Evolutionary conservation across 192 early-diverging fungal genomes (phyloP).

Genomic region (Entophlyctis luteolus): DNA sequence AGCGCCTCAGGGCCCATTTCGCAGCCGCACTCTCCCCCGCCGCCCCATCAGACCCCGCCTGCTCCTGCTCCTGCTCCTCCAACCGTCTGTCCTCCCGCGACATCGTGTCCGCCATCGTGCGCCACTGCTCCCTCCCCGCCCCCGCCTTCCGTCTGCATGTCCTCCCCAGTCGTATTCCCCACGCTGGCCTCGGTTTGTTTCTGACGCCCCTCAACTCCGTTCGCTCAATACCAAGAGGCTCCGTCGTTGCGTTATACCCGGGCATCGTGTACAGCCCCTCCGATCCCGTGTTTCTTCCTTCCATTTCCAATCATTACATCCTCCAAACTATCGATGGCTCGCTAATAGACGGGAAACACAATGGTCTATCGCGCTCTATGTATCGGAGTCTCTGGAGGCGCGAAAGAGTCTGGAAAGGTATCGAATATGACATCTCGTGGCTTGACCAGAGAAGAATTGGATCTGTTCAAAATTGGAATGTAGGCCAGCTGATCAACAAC

Average conservation of each 20-base stretch:
- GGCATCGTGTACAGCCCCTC: constrained; percentile 12
- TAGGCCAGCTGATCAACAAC: constrained; percentile 27
- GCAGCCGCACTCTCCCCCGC: background rate
- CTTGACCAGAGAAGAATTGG: background rate
- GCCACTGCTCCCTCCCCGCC: background rate
- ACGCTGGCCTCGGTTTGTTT: constrained; percentile 15
- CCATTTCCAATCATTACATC: constrained; percentile 15
- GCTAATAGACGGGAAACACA: constrained; percentile 17
- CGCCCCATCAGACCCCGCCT: background rate
- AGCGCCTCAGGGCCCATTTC: background rate
- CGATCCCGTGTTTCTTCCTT: constrained; percentile 20
- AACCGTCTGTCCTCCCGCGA: background rate
- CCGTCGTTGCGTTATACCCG: constrained; percentile 18
- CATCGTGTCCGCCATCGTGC: background rate
- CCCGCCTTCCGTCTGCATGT: background rate
- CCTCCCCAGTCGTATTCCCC: background rate
- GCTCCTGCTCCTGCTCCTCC: background rate
- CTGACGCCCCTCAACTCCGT: background rate
- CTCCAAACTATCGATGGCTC: constrained; percentile 17
- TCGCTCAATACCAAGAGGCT: background rate
- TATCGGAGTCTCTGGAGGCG: constrained; percentile 17
- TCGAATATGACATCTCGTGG: constrained; percentile 16
- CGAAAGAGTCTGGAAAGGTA: constrained; percentile 6
- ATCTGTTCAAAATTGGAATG: background rate
- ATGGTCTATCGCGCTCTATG: constrained; percentile 18